Conservation (phyloP, 2,329 filamentous ascomycete genomes). For the Cercospora beticola region DNA sequence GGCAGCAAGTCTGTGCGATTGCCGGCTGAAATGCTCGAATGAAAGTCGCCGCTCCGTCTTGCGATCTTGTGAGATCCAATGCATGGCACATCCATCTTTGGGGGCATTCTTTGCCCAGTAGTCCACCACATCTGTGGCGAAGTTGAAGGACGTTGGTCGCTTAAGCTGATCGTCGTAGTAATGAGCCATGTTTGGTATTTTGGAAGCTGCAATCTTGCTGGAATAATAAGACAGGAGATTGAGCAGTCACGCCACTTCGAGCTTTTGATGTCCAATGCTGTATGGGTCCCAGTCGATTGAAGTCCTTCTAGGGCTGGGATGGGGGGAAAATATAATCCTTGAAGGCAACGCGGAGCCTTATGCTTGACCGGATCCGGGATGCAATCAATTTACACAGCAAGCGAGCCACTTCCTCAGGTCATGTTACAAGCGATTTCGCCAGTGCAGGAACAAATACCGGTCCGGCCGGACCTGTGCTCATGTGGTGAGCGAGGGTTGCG, state of each 20-base stretch:
- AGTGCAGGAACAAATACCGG: not conserved
- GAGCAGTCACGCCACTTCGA: not conserved
- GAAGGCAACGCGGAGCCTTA: not conserved
- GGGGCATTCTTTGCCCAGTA: constrained; percentile 39
- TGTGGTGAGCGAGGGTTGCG: not conserved
- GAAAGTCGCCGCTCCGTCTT: constrained; percentile 34
- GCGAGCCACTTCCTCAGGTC: not conserved
- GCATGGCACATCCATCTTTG: constrained; percentile 36
- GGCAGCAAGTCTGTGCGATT: constrained; percentile 40
- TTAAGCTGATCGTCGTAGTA: constrained; percentile 29
- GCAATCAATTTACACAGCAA: not conserved
- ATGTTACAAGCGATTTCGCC: not conserved
- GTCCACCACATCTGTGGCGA: constrained; percentile 44
- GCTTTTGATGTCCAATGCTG: not conserved
- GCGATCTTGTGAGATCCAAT: constrained; percentile 42
- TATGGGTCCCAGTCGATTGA: not conserved
- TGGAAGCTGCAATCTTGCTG: not conserved
- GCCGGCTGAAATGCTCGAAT: constrained; percentile 40
- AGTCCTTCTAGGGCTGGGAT: not conserved
- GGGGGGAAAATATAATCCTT: not conserved
- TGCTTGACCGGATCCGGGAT: not conserved
- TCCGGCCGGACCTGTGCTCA: not conserved
- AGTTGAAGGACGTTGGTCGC: constrained; percentile 40
- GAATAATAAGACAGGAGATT: not conserved
- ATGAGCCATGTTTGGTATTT: constrained; percentile 27